A percentile compares a stretch with the other conserved stretches of the same genome.
Evolutionary conservation across 2,329 filamentous ascomycete species (phyloP).

Genomic region (Chrysosporium queenslandicum): DNA sequence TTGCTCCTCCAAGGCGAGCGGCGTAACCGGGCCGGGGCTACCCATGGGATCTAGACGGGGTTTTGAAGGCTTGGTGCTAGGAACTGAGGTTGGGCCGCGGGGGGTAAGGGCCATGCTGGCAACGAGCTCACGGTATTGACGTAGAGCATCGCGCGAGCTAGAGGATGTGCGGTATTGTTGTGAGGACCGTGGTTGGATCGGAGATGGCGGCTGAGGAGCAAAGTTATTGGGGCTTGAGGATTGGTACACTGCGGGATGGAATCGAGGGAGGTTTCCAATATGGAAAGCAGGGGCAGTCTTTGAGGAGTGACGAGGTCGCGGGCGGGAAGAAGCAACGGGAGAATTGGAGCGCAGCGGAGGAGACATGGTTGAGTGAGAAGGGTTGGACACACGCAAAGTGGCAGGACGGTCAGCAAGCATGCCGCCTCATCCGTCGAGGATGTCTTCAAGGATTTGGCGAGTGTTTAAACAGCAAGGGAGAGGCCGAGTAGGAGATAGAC

Average conservation of each 20-base stretch:
- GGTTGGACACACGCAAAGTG: slow-evolving; percentile 19
- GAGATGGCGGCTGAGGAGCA: slow-evolving; percentile 26
- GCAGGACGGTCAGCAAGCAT: slow-evolving; percentile 11
- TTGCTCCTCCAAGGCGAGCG: slow-evolving; percentile 34
- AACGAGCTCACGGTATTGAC: slow-evolving; percentile 37
- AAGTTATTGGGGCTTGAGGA: slow-evolving; percentile 16
- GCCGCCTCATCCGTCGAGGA: not conserved
- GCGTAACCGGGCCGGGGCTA: slow-evolving; percentile 40
- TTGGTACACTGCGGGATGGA: slow-evolving; percentile 39
- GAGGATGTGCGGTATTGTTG: slow-evolving; percentile 21
- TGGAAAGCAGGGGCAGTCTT: slow-evolving; percentile 21
- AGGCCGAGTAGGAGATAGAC: not conserved
- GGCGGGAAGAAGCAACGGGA: slow-evolving; percentile 11
- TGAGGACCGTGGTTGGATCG: slow-evolving; percentile 25
- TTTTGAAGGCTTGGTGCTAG: slow-evolving; percentile 32
- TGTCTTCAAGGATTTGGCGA: not conserved
- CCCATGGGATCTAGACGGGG: slow-evolving; percentile 38
- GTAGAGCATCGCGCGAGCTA: slow-evolving; percentile 30
- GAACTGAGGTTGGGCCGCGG: slow-evolving; percentile 22
- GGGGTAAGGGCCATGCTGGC: slow-evolving; percentile 28
- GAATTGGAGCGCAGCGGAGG: slow-evolving; percentile 23
- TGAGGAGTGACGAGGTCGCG: slow-evolving; percentile 11
- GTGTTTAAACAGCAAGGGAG: not conserved
- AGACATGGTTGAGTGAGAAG: slow-evolving; percentile 25
- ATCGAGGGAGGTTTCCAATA: slow-evolving; percentile 36